Percentiles rank a stretch among this genome's conserved stretches.
Evolutionary conservation across 2,329 filamentous ascomycete species (phyloP).

Genomic region (Cladosporium sp.): DNA sequence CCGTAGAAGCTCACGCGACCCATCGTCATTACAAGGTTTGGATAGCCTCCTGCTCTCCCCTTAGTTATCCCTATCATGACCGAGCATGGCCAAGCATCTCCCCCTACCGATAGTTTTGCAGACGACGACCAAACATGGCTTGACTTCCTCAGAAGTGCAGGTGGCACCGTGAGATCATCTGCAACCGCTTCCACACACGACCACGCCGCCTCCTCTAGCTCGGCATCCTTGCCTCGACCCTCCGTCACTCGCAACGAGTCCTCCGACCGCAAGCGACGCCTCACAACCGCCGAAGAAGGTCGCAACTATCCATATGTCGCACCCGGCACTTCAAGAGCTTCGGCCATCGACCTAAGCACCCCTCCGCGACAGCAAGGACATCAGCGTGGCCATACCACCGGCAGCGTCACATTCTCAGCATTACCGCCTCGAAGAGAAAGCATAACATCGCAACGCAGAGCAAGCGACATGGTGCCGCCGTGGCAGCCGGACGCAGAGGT

Average conservation of each 20-base stretch:
- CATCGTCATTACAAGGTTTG: slow-evolving; percentile 6
- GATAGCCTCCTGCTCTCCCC: neutral
- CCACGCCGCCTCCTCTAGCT: neutral
- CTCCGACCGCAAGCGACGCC: slow-evolving; percentile 32
- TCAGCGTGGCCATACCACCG: slow-evolving; percentile 10
- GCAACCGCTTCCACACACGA: neutral
- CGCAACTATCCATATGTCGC: slow-evolving; percentile 27
- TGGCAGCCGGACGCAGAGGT: slow-evolving; percentile 92
- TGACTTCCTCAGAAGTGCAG: slow-evolving; percentile 29
- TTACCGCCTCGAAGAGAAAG: slow-evolving; percentile 7
- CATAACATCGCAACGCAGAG: neutral
- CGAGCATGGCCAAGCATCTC: slow-evolving; percentile 5
- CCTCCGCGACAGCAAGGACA: slow-evolving; percentile 20
- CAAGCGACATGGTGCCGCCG: slow-evolving; percentile 59
- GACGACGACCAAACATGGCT: slow-evolving; percentile 28
- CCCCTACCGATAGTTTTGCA: neutral
- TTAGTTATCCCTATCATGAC: neutral
- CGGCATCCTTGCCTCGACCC: slow-evolving; percentile 9
- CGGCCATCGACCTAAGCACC: slow-evolving; percentile 31
- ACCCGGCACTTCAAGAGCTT: slow-evolving; percentile 15
- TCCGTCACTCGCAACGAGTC: slow-evolving; percentile 4
- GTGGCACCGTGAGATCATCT: slow-evolving; percentile 23
- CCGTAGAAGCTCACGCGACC: slow-evolving; percentile 18
- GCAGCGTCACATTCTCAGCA: slow-evolving; percentile 10
- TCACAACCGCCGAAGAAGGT: slow-evolving; percentile 29